A percentile compares a stretch with the other conserved stretches of the same genome.
Conservation (phyloP, 495 filamentous ascomycete species). For the Aspergillus saccharolyticus region DNA sequence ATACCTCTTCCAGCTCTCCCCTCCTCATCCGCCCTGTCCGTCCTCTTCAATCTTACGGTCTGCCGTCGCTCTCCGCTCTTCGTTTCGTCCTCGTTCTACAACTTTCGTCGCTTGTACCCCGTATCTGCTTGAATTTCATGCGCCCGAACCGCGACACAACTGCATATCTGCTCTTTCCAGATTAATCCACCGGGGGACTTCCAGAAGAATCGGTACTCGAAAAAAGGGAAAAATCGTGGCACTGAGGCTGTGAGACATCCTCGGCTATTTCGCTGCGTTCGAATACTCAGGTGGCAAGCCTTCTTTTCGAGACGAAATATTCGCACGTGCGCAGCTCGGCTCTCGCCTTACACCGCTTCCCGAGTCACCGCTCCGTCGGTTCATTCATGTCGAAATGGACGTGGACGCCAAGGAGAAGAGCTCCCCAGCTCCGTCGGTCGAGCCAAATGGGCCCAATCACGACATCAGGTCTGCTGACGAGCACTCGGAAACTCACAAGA, state of each 20-base stretch:
- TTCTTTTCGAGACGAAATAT: not conserved
- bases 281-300: not conserved
- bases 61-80: constrained; percentile 5
- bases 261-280: not conserved
- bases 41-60: not conserved
- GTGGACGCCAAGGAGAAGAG: constrained; percentile 46
- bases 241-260: not conserved
- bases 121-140: constrained; percentile 12
- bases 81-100: not conserved
- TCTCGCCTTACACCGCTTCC: not conserved
- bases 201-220: constrained; percentile 10
- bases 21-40: not conserved
- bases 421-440: constrained; percentile 38
- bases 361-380: constrained; percentile 4
- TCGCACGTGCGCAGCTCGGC: not conserved
- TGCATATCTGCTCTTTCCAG: constrained; percentile 9
- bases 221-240: constrained; percentile 8
- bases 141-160: constrained; percentile 11
- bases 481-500: constrained; percentile 40
- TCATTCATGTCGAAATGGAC: constrained; percentile 47
- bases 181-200: constrained; percentile 3
- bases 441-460: constrained; percentile 42
- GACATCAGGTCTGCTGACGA: constrained; percentile 51
- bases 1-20: not conserved
- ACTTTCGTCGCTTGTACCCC: not conserved